Base-by-base conservation (phyloP, 169 alveolate species). In the Eimeria maxima region DNA sequence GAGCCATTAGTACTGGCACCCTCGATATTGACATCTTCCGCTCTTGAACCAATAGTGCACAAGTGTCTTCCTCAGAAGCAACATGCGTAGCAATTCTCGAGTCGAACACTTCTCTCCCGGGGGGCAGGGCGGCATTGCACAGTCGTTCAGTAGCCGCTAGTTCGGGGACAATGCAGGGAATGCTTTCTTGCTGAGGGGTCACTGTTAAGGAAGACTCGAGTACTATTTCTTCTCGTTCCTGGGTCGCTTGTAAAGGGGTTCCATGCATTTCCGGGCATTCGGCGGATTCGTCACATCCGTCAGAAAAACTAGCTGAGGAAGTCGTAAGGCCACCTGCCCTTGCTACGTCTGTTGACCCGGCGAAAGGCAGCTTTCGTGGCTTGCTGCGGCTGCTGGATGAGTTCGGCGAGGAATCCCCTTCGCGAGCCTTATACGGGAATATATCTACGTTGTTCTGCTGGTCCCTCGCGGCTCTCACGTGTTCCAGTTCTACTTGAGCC, bases 391-490 rank as follows among this genome's bases (percentile, higher is more conserved):
- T 10, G 67, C 18, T 45, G 18, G 89, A 2, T 45, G 60, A 45
- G 18, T 22, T 22, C 57, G 86, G 44, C 18, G 60, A 1, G 6
- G 27, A 3, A 24, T n/a, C 63, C 44, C 65, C 29, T 78, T 29
- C 80, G 13, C 33, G 29, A 4, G 63, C 42, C 69, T 80, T 80
- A 14, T 80, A 50, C 4, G 89, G 89, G 67, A 80, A 80, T 45
- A 80, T 80, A 11, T 80, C 69, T 45, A 27, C 11, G 45, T 80
- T 80, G 69, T 80, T 45, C 24, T 27, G 44, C 69, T 47, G 45
- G 42, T 47, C n/a, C 22, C 89, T 80, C 47, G 89, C 89, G 8
- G 89, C 44, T 14, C 67, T 80, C 67, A 80, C 45, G 45, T 80
- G 45, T 24, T 45, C 89, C 42, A 80, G 69, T 27, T 80, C 89